Evolutionary conservation across 2,329 filamentous ascomycete species (phyloP).

Genomic region (Trichoderma sp.): DNA sequence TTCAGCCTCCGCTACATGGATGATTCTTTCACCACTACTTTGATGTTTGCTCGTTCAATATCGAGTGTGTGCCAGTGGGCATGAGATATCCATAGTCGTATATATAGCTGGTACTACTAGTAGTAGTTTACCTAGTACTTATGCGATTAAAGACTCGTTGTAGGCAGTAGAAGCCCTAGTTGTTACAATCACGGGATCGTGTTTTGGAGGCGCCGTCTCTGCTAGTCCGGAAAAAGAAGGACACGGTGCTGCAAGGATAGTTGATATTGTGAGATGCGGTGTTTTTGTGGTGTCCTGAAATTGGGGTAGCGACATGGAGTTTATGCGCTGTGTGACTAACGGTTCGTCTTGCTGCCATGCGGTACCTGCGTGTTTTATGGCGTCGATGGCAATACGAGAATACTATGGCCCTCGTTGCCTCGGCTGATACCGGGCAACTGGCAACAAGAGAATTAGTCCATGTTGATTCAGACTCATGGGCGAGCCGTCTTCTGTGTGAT

Average conservation of each 20-base stretch:
- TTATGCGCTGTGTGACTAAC: background rate
- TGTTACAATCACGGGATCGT: conserved; percentile 19
- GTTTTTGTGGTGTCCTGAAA: conserved; percentile 5
- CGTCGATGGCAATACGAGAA: background rate
- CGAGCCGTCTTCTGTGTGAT: too few species aligned
- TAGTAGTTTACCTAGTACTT: too few species aligned
- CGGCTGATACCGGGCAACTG: too few species aligned
- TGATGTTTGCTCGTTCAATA: background rate
- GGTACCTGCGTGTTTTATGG: background rate
- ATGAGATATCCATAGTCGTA: too few species aligned
- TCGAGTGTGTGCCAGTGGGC: too few species aligned
- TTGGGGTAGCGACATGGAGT: conserved; percentile 10
- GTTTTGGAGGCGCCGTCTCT: background rate
- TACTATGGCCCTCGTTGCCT: too few species aligned
- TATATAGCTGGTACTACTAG: background rate
- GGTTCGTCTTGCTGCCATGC: background rate
- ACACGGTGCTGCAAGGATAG: conserved; percentile 11
- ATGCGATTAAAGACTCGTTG: background rate
- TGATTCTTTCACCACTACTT: background rate
- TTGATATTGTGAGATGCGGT: conserved; percentile 1
- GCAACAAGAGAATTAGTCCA: too few species aligned
- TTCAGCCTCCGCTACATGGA: background rate
- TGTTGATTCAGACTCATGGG: background rate
- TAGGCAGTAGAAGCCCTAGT: background rate
- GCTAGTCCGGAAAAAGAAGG: conserved; percentile 29